Base-by-base conservation (phyloP, 805 yeast species). In the Brettanomyces bruxellensis region DNA sequence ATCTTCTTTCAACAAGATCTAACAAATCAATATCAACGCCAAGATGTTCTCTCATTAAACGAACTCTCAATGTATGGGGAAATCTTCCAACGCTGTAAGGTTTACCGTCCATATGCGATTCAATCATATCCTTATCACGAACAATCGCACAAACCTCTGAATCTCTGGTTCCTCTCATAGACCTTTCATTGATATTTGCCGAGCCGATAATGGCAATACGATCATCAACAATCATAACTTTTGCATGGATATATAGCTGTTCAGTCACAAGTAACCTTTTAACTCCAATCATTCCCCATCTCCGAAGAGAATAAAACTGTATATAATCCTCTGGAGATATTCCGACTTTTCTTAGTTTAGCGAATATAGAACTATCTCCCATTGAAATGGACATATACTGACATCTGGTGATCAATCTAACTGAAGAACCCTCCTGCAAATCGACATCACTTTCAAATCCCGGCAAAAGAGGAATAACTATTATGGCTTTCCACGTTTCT, bases 391-490 rank as follows among this genome's bases (percentile, higher is more conserved):
- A 83, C 80, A 87, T 81, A 63, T 79, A 93, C 66, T 93, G 98
- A 59, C 97, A 89, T 65, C 89, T 91, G 93, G 91, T 90, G 54
- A 93, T 95, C 25, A 93, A 83, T 58, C 99, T 79, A 4, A 93
- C 89, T n/a, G 95, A 78, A 0, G 96, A 85, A 1, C 96, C 99
- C 53, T 89, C 96, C 13, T 93, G 85, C 51, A 85, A 79, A 59
- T 91, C 98, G 22, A 95, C 95, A 53, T 88, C 86, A 25, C 95
- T 81, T 58, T 85, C 93, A 62, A 95, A 93, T 0, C 99, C 99
- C 1, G 99, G 99, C 93, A 93, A 88, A 53, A 93, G 71, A 3
- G 99, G 99, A 51, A 93, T 88, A 9, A 93, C 74, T 50, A 93
- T 83, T 25, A 88, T 77, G 1, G 98, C 98, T 51, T 81, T 82